Conservation (phyloP, 192 early-diverging fungal genomes). For the Backusella circina region DNA sequence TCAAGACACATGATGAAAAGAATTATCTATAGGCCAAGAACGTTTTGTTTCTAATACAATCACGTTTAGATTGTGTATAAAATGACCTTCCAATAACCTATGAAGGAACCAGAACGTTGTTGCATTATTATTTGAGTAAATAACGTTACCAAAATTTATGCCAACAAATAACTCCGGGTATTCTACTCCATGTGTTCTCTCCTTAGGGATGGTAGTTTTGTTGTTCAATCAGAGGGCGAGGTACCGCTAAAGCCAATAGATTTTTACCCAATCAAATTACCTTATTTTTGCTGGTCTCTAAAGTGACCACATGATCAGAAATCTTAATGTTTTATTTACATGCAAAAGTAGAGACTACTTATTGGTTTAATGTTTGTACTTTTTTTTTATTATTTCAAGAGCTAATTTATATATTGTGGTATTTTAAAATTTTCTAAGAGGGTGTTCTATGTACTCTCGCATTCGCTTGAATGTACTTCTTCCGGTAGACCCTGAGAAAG, state of each 20-base stretch:
- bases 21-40: background rate
- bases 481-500: slow-evolving; percentile 5
- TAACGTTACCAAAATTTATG: background rate
- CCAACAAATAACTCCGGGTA: background rate
- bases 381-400: slow-evolving; percentile 2
- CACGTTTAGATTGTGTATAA: background rate
- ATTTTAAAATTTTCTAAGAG: background rate
- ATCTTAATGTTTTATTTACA: background rate
- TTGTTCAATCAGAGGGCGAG: background rate
- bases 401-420: background rate
- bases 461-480: slow-evolving; percentile 12
- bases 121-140: background rate
- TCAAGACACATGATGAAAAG: background rate
- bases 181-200: background rate
- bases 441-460: background rate
- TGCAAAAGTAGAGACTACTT: background rate
- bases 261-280: background rate
- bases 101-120: background rate
- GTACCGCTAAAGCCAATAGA: background rate
- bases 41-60: background rate
- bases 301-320: background rate
- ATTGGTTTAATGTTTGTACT: background rate
- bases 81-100: background rate
- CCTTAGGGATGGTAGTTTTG: background rate
- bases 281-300: background rate